Evolutionary conservation across 2,329 filamentous ascomycete genomes (phyloP).

Genomic region (Penicillium capsulatum): DNA sequence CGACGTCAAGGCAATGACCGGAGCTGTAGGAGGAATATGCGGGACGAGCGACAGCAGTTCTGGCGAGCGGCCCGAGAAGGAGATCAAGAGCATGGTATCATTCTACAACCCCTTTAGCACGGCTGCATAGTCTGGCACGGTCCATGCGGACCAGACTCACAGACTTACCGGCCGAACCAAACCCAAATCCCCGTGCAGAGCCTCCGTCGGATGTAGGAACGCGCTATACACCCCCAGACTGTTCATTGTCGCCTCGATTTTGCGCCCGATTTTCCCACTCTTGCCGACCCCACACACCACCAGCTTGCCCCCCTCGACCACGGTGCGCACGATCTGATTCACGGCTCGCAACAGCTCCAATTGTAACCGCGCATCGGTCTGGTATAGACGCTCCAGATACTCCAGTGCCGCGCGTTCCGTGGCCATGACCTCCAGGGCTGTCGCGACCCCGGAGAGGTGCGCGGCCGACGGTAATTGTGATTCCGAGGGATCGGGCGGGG

Average conservation of each 20-base stretch:
- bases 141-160: not conserved
- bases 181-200: slow-evolving; percentile 85
- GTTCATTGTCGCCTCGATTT: slow-evolving; percentile 89
- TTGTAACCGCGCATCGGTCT: slow-evolving; percentile 62
- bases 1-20: slow-evolving; percentile 73
- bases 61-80: slow-evolving; percentile 81
- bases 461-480: slow-evolving; percentile 7
- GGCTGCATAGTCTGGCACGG: not conserved
- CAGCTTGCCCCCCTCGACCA: slow-evolving; percentile 65
- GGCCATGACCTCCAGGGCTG: slow-evolving; percentile 73
- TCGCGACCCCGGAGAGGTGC: slow-evolving; percentile 45
- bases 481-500: slow-evolving; percentile 35
- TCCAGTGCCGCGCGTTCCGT: slow-evolving; percentile 77
- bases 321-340: slow-evolving; percentile 60
- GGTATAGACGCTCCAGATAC: slow-evolving; percentile 71
- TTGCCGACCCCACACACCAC: slow-evolving; percentile 88
- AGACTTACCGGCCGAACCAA: slow-evolving; percentile 59
- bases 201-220: slow-evolving; percentile 88
- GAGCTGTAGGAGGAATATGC: slow-evolving; percentile 64
- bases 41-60: slow-evolving; percentile 75
- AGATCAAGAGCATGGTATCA: slow-evolving; percentile 81
- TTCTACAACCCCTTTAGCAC: slow-evolving; percentile 37
- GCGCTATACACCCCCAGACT: slow-evolving; percentile 73
- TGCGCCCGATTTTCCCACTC: slow-evolving; percentile 83
- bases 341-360: slow-evolving; percentile 69